These are phyloP conservation scores for Aureobasidium sp. DNA, from an alignment of 2,329 filamentous ascomycete species.

Conservation along the genomic window DNA sequence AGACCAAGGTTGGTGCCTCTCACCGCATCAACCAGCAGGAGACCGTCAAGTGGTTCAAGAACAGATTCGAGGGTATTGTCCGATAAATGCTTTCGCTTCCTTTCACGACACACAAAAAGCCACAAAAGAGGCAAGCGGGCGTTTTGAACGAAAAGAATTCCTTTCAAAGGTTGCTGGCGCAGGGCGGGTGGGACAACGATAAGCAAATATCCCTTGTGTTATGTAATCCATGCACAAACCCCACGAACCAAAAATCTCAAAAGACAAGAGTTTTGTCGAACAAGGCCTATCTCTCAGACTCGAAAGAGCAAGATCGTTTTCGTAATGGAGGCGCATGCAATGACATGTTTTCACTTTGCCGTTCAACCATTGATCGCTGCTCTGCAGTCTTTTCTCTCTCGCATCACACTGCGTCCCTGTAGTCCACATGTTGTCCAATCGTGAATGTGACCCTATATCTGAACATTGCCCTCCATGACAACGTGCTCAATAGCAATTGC, in stretches of 20 bases:
- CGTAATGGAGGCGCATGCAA: constrained; percentile 15
- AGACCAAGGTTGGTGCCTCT: constrained; percentile 67
- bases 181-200: constrained; percentile 15
- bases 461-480: too few relatives aligned
- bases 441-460: too few relatives aligned
- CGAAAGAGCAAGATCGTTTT: constrained; percentile 15
- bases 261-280: constrained; percentile 5
- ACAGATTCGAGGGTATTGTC: constrained; percentile 96
- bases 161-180: constrained; percentile 6
- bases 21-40: constrained; percentile 93
- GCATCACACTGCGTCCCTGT: too few relatives aligned
- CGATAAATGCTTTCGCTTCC: constrained; percentile 57
- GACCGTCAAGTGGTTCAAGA: constrained; percentile 97
- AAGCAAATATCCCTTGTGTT: constrained; percentile 12
- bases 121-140: constrained; percentile 1
- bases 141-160: neutral
- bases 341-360: constrained; percentile 10
- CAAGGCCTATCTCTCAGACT: constrained; percentile 30
- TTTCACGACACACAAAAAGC: neutral
- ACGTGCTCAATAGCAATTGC: too few relatives aligned
- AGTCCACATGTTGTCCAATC: too few relatives aligned
- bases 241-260: constrained; percentile 12
- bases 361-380: constrained; percentile 17
- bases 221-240: constrained; percentile 21
- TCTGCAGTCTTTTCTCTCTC: neutral